These are phyloP conservation scores for Suhomyces bribrorum DNA, from an alignment of 1,139 yeast species.

Conservation along the genomic window DNA sequence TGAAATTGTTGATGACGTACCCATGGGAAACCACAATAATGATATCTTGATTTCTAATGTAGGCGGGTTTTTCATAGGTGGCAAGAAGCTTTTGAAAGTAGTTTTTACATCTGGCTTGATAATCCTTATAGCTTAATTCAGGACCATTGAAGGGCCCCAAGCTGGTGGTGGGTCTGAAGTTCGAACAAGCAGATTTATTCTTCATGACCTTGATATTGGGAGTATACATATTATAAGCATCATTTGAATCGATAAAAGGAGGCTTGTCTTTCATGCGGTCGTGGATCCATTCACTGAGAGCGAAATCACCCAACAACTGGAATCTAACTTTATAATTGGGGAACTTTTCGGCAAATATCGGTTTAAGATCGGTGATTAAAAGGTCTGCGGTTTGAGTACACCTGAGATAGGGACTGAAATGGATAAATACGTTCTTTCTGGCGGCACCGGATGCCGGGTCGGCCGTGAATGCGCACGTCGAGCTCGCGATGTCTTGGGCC, in stretches of 20 bases:
- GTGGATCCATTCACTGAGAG: slow-evolving; percentile 51
- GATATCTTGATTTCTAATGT: slow-evolving; percentile 38
- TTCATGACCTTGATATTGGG: slow-evolving; percentile 42
- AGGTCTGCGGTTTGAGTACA: slow-evolving; percentile 50
- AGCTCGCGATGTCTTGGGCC: slow-evolving; percentile 31
- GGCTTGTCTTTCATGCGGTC: slow-evolving; percentile 48
- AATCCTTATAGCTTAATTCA: slow-evolving; percentile 43
- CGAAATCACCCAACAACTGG: slow-evolving; percentile 49
- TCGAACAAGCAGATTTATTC: slow-evolving; percentile 40
- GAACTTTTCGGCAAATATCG: slow-evolving; percentile 22
- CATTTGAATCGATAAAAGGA: slow-evolving; percentile 46
- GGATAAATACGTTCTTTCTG: slow-evolving; percentile 43
- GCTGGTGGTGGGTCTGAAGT: slow-evolving; percentile 48
- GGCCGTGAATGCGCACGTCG: slow-evolving; percentile 29
- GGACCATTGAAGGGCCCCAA: slow-evolving; percentile 52
- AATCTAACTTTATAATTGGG: slow-evolving; percentile 40
- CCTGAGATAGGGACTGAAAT: slow-evolving; percentile 47
- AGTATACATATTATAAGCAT: slow-evolving; percentile 51
- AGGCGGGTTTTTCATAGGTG: slow-evolving; percentile 44
- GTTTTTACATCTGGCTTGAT: slow-evolving; percentile 42
- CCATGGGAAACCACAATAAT: slow-evolving; percentile 47
- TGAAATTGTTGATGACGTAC: slow-evolving; percentile 42
- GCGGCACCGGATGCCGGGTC: slow-evolving; percentile 13
- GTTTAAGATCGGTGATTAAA: slow-evolving; percentile 34
- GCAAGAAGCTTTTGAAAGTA: slow-evolving; percentile 48